These are phyloP conservation scores for Sherardia arvensis DNA, from an alignment of 257 asterid species.

Conservation along the genomic window DNA sequence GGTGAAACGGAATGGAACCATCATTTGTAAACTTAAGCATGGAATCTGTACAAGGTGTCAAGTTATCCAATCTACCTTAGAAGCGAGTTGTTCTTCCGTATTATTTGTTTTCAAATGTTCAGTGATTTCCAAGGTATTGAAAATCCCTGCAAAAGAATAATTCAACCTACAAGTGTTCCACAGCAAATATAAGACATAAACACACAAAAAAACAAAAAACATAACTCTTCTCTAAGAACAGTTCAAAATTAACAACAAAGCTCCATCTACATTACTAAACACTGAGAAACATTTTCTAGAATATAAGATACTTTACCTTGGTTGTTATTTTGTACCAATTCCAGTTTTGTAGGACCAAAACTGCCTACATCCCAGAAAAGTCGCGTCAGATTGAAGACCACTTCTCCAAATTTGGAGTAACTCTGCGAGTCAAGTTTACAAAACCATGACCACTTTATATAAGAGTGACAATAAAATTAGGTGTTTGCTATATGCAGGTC, in stretches of 20 bases:
- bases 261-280: background rate
- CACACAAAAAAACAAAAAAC: background rate
- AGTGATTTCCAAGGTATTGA: conserved; percentile 19
- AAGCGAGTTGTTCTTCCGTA: conserved; percentile 28
- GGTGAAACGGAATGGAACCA: background rate
- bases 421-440: conserved; percentile 44
- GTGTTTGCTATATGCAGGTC: no score
- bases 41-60: background rate
- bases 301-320: conserved; percentile 31
- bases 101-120: conserved; percentile 28
- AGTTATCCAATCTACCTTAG: conserved; percentile 37
- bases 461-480: background rate
- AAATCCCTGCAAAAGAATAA: conserved; percentile 40
- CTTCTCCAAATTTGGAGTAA: conserved; percentile 84
- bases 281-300: background rate
- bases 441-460: conserved; percentile 7
- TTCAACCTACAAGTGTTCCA: conserved; percentile 10
- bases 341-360: conserved; percentile 49
- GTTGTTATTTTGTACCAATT: conserved; percentile 26
- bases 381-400: conserved; percentile 74
- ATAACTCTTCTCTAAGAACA: background rate
- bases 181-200: no score
- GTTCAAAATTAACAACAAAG: background rate
- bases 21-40: background rate
- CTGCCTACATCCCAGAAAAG: conserved; percentile 66